These are phyloP conservation scores for Amanita subjunquillea DNA, from an alignment of 768 basidiomycete species.

Conservation along the genomic window DNA sequence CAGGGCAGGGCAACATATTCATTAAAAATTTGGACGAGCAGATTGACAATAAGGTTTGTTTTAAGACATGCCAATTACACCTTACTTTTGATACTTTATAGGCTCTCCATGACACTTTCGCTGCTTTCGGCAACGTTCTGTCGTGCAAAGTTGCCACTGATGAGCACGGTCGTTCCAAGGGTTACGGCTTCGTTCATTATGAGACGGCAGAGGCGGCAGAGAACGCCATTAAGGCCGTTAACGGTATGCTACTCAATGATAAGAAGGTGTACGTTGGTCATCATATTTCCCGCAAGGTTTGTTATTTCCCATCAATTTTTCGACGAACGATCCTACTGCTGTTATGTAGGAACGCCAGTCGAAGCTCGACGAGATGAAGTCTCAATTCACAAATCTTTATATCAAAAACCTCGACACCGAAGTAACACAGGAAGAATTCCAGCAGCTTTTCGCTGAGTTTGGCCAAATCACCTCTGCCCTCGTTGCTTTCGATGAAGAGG, in stretches of 20 bases:
- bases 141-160: slow-evolving; percentile 99
- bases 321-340: background rate
- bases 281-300: slow-evolving; percentile 92
- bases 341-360: slow-evolving; percentile 79
- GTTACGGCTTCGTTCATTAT: slow-evolving; percentile 99
- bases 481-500: slow-evolving; percentile 74
- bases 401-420: slow-evolving; percentile 93
- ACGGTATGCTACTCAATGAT: slow-evolving; percentile 98
- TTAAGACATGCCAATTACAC: background rate
- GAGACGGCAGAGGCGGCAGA: slow-evolving; percentile 96
- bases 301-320: slow-evolving; percentile 9
- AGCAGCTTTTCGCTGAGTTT: slow-evolving; percentile 63
- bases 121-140: slow-evolving; percentile 95
- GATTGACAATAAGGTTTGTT: slow-evolving; percentile 89
- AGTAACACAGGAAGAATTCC: slow-evolving; percentile 78
- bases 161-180: slow-evolving; percentile 90
- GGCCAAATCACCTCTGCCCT: slow-evolving; percentile 87
- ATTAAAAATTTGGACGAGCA: slow-evolving; percentile 98
- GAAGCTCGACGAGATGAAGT: slow-evolving; percentile 95
- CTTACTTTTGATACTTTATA: slow-evolving; percentile 15
- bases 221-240: slow-evolving; percentile 94
- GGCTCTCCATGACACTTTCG: slow-evolving; percentile 99
- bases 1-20: slow-evolving; percentile 99
- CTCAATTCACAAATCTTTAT: slow-evolving; percentile 97
- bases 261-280: slow-evolving; percentile 99